A percentile compares a stretch with the other conserved stretches of the same genome.
These are phyloP conservation scores for Phytophthora meadii DNA, from an alignment of 352 stramenopile species.

Conservation along the genomic window DNA sequence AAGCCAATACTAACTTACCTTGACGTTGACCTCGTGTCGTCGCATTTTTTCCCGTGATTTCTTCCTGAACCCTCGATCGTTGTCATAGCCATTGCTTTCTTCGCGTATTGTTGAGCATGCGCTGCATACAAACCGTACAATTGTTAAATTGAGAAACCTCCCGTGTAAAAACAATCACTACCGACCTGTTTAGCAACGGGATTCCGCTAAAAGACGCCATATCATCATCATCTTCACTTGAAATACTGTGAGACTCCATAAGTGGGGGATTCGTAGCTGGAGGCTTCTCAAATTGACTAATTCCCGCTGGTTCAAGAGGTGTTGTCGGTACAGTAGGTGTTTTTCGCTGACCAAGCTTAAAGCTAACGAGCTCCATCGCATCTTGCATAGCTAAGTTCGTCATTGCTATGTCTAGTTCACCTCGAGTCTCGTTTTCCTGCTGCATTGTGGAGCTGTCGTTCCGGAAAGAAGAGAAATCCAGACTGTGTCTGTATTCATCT, in stretches of 20 bases:
- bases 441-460: conserved; percentile 17
- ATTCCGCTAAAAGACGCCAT: conserved; percentile 11
- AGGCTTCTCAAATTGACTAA: background rate
- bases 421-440: conserved; percentile 4
- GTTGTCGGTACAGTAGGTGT: background rate
- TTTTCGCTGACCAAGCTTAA: conserved; percentile 37
- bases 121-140: background rate
- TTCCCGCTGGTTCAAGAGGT: background rate
- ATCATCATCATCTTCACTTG: conserved; percentile 34
- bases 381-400: conserved; percentile 25
- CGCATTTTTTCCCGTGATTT: conserved; percentile 79
- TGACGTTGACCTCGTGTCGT: conserved; percentile 71
- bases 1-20: conserved; percentile 32
- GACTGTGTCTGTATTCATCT: conserved; percentile 6
- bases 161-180: too few relatives aligned
- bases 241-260: conserved; percentile 28
- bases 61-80: conserved; percentile 66
- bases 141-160: background rate
- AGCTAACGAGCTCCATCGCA: conserved; percentile 43
- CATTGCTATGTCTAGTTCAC: conserved; percentile 2
- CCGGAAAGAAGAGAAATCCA: conserved; percentile 27
- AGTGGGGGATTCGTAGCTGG: too few relatives aligned
- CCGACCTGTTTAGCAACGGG: conserved; percentile 39
- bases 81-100: conserved; percentile 16
- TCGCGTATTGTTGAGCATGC: background rate